Evolutionary conservation across 2,329 filamentous ascomycete genomes (phyloP), one percentile per base, ranked within the genome.

Genomic region (Fusarium clavum): DNA sequence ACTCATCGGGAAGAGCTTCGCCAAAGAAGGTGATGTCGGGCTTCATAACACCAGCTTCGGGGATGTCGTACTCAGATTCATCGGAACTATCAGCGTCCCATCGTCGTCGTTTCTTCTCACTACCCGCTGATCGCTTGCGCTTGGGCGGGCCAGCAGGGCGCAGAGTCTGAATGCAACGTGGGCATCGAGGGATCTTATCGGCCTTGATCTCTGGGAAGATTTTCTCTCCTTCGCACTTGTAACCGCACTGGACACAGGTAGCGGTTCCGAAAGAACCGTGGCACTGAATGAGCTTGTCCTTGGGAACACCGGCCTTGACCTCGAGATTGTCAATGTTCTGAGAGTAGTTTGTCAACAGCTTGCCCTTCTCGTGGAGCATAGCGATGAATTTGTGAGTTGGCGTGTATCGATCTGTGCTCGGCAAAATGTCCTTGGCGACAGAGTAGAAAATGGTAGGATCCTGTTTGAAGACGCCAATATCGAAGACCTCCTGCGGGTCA

Each of bases 261-360:
- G 96, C 96, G 1, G 92, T 97, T 45, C 94, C 94, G 82, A 98
- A 98, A 9, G 94, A 97, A 65, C 96, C 96, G 78, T 99, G 96
- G 78, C 96, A 98, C 81, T 99, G 95, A 29, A 99, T 91, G 20
- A 98, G 86, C 77, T 96, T 97, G 34, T 93, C 90, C 2, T 89
- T 86, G 24, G 85, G 81, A 64, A 99, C 93, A 24, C 96, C 96
- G 1, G 95, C 95, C 75, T 92, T 90, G 66, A 90, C 88, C 80
- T 99, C 95, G 54, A 98, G 90, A 74, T 98, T 98, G 83, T 99
- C 96, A 76, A 99, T 98, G 80, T 99, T 99, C 79, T 99, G 96
- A 1, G 96, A 97, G 83, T 98, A 99, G 82, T 98, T 98, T 44
- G 94, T 98, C 64, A 98, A 87, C 9, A 99, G 87, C 80, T 97